Conservation (phyloP, 129 eudicot genomes). For the Chrysanthemum lavandulifolium region DNA sequence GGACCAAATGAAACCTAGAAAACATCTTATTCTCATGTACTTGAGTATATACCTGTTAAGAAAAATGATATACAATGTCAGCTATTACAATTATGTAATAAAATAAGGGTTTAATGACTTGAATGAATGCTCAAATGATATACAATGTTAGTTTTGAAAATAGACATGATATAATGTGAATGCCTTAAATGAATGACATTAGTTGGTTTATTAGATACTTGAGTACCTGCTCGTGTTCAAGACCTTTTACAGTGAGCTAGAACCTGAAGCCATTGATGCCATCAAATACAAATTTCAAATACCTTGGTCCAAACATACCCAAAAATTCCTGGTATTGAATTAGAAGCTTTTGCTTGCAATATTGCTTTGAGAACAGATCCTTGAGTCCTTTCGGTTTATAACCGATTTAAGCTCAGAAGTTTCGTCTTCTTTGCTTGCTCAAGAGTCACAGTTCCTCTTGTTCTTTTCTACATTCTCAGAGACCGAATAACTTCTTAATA, state of each 20-base stretch:
- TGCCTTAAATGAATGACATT: no score
- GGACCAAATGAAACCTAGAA: slow-evolving; percentile 92
- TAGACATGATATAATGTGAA: no score
- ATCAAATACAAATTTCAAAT: no score
- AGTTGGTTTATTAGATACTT: no score
- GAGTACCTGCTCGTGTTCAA: no score
- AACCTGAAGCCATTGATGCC: no score
- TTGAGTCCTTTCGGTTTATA: slow-evolving; percentile 79
- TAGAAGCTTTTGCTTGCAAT: slow-evolving; percentile 74
- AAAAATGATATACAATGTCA: background rate
- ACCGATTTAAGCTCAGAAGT: slow-evolving; percentile 73
- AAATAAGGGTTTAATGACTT: no score
- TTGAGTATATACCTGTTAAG: background rate
- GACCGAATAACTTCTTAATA: background rate
- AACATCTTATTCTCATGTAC: slow-evolving; percentile 10
- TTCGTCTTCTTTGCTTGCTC: slow-evolving; percentile 89
- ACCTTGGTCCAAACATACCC: slow-evolving; percentile 24
- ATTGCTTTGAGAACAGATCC: slow-evolving; percentile 86
- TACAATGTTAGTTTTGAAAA: no score
- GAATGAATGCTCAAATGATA: no score
- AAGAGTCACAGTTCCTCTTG: slow-evolving; percentile 66
- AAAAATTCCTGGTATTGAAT: slow-evolving; percentile 74
- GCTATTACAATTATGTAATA: no score
- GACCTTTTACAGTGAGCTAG: no score
- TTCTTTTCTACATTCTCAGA: slow-evolving; percentile 65